Conservation (phyloP, 2,329 filamentous ascomycete species). For the Fusarium austroafricanum region DNA sequence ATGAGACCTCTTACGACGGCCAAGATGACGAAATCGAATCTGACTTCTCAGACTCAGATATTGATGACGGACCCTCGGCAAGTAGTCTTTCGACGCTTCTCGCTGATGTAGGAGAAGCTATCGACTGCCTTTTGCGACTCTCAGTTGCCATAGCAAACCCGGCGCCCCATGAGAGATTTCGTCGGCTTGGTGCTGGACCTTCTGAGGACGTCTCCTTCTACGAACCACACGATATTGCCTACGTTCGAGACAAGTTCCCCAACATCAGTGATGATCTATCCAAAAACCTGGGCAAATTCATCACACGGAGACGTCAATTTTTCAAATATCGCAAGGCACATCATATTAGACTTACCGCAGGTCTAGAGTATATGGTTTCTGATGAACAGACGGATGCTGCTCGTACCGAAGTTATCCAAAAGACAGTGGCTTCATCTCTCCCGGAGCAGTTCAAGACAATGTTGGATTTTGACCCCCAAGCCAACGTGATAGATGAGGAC, state of each 20-base stretch:
- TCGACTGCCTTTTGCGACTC: constrained; percentile 2
- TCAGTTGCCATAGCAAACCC: constrained; percentile 8
- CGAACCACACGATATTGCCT: constrained; percentile 41
- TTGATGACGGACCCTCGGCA: too few relatives aligned
- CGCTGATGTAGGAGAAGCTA: not conserved
- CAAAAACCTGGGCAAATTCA: constrained; percentile 48
- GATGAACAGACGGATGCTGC: not conserved
- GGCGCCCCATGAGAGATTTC: constrained; percentile 10
- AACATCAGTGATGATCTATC: constrained; percentile 24
- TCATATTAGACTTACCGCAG: constrained; percentile 47
- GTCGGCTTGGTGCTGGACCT: too few relatives aligned
- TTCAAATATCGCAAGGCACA: constrained; percentile 54
- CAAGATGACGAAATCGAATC: too few relatives aligned
- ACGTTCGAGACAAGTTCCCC: constrained; percentile 50
- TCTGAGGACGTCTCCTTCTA: too few relatives aligned
- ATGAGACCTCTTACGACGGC: too few relatives aligned
- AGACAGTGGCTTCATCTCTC: constrained; percentile 43
- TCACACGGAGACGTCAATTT: constrained; percentile 51
- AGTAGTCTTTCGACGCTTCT: too few relatives aligned
- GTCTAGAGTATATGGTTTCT: constrained; percentile 25
- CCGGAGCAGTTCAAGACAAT: constrained; percentile 25
- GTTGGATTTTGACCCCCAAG: not conserved
- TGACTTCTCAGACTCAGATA: too few relatives aligned
- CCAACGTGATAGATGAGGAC: constrained; percentile 30
- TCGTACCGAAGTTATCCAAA: too few relatives aligned